Base-by-base conservation (phyloP, 1,284 basidiomycete species). In the Boletus mariae region DNA sequence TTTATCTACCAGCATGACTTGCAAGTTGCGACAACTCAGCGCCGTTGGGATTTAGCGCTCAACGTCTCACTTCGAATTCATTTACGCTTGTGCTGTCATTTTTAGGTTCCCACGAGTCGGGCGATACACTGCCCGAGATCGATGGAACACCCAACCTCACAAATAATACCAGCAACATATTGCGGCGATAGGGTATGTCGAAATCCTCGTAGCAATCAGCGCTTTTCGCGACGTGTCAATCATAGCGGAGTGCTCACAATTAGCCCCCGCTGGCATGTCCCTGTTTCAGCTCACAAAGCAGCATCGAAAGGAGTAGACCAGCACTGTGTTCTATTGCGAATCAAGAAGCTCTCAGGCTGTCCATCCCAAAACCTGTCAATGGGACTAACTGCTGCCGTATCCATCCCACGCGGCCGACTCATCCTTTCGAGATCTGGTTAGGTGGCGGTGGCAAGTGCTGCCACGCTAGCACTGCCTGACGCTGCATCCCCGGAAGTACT, bases 231-330 rank as follows among this genome's bases (percentile, higher is more conserved):
- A 44, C 46, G 11, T 51, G 47, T 49, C 53, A 50, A 43, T 28
- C 45, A 23, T 32, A 15, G 31, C 11, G 45, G 17, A 23, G 34
- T 25, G 4, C 20, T 31, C 15, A 48, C 35, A 34, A 47, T 45
- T 17, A 28, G 32, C 20, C 25, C 11, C 31, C 40, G 38, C 31
- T 32, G 38, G 29, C 37, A 25, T 38, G 23, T 40, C 40, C 49
- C 53, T 56, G 58, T 61, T 61, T 62, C 64, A 57, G 29, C 4
- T 20, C 20, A 25, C 35, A 38, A 57, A 43, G 42, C 23, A 43
- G 34, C 11, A 38, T 25, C 32, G 25, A 40, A 38, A 12, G 45
- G 40, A 37, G 34, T n/a, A 25, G 37, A 12, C 42, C n/a, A 23
- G 13, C 32, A 34, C 40, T 20, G 40, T 53, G 6, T 44, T 45